phyloP scores from a whole-genome alignment of 2,329 filamentous ascomycete species.

The Zasmidium cellare region DNA sequence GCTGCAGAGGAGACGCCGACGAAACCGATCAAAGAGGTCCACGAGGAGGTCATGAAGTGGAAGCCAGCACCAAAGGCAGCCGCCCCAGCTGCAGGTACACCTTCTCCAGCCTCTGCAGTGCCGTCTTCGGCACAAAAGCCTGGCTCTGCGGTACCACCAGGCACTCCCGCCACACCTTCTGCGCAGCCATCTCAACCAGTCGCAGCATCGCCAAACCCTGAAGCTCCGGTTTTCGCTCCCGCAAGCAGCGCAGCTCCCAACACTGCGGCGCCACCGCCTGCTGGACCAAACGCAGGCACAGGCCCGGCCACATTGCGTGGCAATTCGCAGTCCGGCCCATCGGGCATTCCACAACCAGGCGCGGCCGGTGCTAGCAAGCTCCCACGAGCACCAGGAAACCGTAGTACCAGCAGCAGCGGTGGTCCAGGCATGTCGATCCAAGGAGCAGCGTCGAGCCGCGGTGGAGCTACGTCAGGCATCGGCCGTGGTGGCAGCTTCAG shows the following conservation, averaged over 20 bases:
- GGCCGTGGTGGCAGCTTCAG: slow-evolving; percentile 25
- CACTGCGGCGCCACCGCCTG: slow-evolving; percentile 3
- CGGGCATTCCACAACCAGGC: slow-evolving; percentile 22
- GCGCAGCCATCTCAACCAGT: slow-evolving; percentile 20
- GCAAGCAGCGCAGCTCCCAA: slow-evolving; percentile 5
- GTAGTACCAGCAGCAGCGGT: neutral
- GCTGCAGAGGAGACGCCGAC: slow-evolving; percentile 84
- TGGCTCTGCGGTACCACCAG: slow-evolving; percentile 4
- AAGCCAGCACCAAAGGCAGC: slow-evolving; percentile 30
- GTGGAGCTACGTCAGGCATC: slow-evolving; percentile 10
- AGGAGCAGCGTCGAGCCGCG: slow-evolving; percentile 6
- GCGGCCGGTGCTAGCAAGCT: slow-evolving; percentile 18
- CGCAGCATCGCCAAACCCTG: slow-evolving; percentile 17
- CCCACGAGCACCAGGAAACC: slow-evolving; percentile 6
- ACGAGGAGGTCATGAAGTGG: slow-evolving; percentile 72
- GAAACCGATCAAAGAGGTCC: slow-evolving; percentile 81
- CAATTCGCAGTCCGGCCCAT: slow-evolving; percentile 3
- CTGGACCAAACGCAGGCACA: slow-evolving; percentile 7
- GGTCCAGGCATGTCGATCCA: slow-evolving; percentile 3
- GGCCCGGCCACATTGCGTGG: slow-evolving; percentile 12
- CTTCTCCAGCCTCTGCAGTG: slow-evolving; percentile 15
- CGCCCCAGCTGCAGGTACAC: slow-evolving; percentile 10
- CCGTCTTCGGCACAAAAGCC: slow-evolving; percentile 4
- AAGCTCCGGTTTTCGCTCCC: slow-evolving; percentile 19
- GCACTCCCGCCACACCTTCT: slow-evolving; percentile 8